Evolutionary conservation across 75 land plant species (phyloP).

Genomic region (Selaginella moellendorffii): DNA sequence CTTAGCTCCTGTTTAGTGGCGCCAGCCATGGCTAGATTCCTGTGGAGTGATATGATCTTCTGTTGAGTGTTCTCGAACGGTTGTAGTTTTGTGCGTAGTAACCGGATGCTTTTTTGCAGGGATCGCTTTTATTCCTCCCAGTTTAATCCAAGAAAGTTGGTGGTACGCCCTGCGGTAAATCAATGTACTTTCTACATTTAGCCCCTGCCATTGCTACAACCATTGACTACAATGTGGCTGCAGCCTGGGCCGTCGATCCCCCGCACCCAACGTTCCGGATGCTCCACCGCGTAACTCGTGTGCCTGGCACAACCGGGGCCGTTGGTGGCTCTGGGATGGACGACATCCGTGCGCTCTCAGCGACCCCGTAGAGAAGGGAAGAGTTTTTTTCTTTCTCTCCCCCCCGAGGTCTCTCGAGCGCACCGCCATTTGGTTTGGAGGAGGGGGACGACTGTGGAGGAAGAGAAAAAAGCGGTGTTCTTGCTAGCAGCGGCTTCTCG

Average conservation of each 20-base stretch:
- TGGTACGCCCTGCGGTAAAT: not conserved
- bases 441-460: too few species aligned
- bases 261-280: not conserved
- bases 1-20: too few species aligned
- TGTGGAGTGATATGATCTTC: too few species aligned
- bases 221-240: not conserved
- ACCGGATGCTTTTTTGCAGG: too few species aligned
- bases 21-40: too few species aligned
- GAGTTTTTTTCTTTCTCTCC: too few species aligned
- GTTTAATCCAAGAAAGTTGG: too few species aligned
- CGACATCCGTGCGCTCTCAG: not conserved
- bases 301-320: not conserved
- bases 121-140: too few species aligned
- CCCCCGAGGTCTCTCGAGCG: not conserved
- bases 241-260: not conserved
- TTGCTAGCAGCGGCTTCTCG: too few species aligned
- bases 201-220: not conserved
- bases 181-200: not conserved
- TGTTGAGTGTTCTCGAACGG: too few species aligned
- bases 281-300: not conserved
- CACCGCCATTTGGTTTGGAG: not conserved
- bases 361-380: not conserved
- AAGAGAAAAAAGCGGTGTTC: too few species aligned
- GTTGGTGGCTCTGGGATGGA: not conserved
- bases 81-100: too few species aligned